Evolutionary conservation across 495 filamentous ascomycete genomes (phyloP).

Genomic region (Aspergillus steynii): DNA sequence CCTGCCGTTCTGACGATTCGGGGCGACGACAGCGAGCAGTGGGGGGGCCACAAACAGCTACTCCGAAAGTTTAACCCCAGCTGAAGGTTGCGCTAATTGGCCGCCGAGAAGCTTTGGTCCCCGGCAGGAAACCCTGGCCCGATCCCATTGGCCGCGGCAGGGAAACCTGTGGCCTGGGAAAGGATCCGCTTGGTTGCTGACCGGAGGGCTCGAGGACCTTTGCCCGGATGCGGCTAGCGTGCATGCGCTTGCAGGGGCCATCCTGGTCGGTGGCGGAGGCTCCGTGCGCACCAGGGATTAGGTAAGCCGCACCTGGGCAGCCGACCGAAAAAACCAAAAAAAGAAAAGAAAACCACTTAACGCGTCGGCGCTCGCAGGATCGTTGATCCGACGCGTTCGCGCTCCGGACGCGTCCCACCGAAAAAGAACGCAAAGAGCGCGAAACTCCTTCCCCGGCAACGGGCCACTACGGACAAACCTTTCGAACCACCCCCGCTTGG

Average conservation of each 20-base stretch:
- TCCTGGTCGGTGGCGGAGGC: neutral
- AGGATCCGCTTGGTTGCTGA: constrained; percentile 16
- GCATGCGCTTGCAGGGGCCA: neutral
- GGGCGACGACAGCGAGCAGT: neutral
- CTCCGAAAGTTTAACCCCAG: constrained; percentile 16
- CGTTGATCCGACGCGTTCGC: constrained; percentile 36
- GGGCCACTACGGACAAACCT: neutral
- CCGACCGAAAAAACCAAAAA: neutral
- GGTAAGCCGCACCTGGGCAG: constrained; percentile 5
- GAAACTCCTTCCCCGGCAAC: neutral
- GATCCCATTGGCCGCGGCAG: constrained; percentile 10
- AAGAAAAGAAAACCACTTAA: constrained; percentile 40
- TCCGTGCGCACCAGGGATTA: constrained; percentile 7
- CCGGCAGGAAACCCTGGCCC: neutral
- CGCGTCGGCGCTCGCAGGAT: constrained; percentile 30
- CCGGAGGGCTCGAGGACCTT: constrained; percentile 18
- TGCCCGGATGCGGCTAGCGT: constrained; percentile 18
- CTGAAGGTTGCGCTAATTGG: constrained; percentile 7
- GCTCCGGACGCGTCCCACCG: constrained; percentile 28
- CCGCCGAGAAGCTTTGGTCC: neutral
- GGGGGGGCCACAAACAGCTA: constrained; percentile 11
- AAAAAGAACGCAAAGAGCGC: constrained; percentile 13
- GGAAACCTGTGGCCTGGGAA: constrained; percentile 6
- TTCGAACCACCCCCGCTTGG: neutral
- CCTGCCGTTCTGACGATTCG: no score